Evolutionary conservation across 305 asterid species (phyloP).

Genomic region (Fraxinus sp.): DNA sequence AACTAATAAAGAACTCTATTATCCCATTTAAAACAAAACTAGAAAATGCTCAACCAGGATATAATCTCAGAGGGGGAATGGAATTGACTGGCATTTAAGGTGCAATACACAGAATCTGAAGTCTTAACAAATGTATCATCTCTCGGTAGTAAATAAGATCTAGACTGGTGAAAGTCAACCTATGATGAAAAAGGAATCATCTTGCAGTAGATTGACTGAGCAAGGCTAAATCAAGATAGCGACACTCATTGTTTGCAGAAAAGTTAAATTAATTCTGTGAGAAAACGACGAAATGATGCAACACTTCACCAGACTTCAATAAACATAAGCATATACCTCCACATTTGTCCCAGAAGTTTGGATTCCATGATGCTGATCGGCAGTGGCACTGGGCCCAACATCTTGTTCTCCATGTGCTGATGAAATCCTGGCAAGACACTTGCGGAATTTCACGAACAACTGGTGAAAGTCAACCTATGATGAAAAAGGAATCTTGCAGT

Average conservation of each 20-base stretch:
- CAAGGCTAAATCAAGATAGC: no score
- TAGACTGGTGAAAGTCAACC: neutral
- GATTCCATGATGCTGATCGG: conserved; percentile 31
- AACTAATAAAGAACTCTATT: neutral
- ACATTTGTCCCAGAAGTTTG: conserved; percentile 48
- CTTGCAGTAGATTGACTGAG: neutral
- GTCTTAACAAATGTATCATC: neutral
- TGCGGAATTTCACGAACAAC: no score
- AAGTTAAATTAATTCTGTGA: neutral
- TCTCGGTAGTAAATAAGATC: neutral
- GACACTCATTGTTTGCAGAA: neutral
- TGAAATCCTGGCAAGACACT: conserved; percentile 71
- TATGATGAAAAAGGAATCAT: neutral
- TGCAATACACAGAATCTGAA: neutral
- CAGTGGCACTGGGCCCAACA: conserved; percentile 34
- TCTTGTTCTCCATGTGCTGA: conserved; percentile 75
- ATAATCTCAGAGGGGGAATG: neutral
- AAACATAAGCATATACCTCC: conserved; percentile 52
- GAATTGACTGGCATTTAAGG: neutral
- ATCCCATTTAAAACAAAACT: neutral
- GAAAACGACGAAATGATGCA: neutral
- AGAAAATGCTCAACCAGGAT: neutral
- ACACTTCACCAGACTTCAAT: conserved; percentile 1
- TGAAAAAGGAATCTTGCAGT: no score
- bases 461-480: no score